A percentile compares a stretch with the other conserved stretches of the same genome.
These are phyloP conservation scores for Ceratocystis huliohia DNA, from an alignment of 2,329 filamentous ascomycete genomes.

Conservation along the genomic window DNA sequence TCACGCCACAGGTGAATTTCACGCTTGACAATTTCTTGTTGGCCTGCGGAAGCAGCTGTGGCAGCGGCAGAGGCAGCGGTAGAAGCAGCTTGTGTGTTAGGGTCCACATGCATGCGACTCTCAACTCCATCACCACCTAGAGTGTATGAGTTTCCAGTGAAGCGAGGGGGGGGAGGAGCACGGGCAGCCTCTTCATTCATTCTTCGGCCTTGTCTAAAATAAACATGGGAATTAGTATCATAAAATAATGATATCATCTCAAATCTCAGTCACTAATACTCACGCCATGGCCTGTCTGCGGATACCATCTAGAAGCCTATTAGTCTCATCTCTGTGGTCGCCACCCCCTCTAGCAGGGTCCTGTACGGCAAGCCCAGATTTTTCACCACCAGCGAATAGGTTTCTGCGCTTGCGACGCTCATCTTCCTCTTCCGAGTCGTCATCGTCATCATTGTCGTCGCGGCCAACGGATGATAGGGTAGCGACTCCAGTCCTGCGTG, in stretches of 20 bases:
- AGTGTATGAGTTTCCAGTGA: conserved; percentile 60
- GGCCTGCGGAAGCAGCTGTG: conserved; percentile 38
- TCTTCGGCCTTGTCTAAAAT: conserved; percentile 10
- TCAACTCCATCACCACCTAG: conserved; percentile 65
- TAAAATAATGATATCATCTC: neutral
- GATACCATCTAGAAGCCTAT: conserved; percentile 48
- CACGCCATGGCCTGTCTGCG: conserved; percentile 51
- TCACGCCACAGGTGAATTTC: conserved; percentile 70
- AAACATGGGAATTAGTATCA: too few relatives aligned
- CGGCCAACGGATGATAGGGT: conserved; percentile 42
- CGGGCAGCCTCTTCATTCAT: conserved; percentile 25
- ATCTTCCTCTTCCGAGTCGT: conserved; percentile 43
- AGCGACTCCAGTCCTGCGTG: conserved; percentile 48
- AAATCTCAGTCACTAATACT: conserved; percentile 23
- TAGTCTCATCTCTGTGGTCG: conserved; percentile 3
- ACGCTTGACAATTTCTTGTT: conserved; percentile 32
- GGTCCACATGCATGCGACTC: conserved; percentile 55
- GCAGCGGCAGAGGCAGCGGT: conserved; percentile 23
- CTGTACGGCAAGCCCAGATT: conserved; percentile 59
- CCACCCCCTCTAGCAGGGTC: conserved; percentile 40
- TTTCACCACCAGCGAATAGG: conserved; percentile 73
- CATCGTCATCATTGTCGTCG: conserved; percentile 35
- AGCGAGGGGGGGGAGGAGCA: conserved; percentile 42
- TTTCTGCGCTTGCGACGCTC: conserved; percentile 50
- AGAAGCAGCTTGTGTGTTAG: conserved; percentile 28